Evolutionary conservation across 306 rosid genomes (phyloP).

Genomic region (Crataegus laevigata): DNA sequence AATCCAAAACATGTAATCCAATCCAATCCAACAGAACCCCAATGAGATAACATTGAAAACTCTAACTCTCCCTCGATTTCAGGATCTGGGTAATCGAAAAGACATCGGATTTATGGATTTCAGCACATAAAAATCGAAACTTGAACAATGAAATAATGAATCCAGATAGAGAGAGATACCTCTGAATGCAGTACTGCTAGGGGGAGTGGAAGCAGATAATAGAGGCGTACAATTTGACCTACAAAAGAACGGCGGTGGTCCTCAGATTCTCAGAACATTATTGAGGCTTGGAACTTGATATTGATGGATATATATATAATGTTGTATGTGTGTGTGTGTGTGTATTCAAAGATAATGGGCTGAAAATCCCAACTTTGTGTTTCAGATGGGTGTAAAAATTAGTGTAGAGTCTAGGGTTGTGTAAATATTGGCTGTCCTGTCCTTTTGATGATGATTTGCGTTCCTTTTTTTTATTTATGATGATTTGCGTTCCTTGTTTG

Average conservation of each 20-base stretch:
- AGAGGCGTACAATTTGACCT: background rate
- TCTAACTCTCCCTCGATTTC: background rate
- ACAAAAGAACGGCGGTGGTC: background rate
- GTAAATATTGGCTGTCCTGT: no score
- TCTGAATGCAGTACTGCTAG: background rate
- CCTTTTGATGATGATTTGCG: no score
- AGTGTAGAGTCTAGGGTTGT: background rate
- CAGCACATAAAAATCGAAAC: background rate
- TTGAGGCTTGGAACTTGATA: background rate
- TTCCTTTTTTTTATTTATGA: background rate
- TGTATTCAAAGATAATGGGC: background rate
- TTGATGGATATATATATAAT: no score
- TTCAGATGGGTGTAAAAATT: background rate
- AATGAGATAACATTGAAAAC: background rate
- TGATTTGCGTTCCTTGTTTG: background rate
- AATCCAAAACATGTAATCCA: background rate
- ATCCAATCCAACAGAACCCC: background rate
- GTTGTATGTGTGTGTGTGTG: background rate
- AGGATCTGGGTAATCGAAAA: slow-evolving; percentile 10
- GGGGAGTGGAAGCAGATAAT: background rate
- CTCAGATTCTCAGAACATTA: background rate
- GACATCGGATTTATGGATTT: background rate
- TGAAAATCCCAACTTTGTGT: background rate
- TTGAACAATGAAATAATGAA: background rate
- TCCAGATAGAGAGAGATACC: background rate